A percentile compares a stretch with the other conserved stretches of the same genome.
Evolutionary conservation across 352 stramenopile genomes (phyloP).

Genomic region (Phytophthora crassamura): DNA sequence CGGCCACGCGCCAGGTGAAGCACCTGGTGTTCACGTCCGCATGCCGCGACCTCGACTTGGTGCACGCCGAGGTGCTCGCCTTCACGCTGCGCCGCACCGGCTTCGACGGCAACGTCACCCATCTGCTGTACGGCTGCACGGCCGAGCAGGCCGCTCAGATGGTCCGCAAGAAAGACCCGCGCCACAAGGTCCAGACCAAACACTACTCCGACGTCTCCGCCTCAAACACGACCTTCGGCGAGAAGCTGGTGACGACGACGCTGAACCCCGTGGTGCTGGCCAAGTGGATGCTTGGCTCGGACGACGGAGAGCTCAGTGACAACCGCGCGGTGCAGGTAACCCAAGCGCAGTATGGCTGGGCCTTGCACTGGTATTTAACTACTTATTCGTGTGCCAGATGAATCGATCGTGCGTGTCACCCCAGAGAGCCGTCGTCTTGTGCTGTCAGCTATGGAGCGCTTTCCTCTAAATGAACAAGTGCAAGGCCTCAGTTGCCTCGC

Average conservation of each 20-base stretch:
- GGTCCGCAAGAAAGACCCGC: constrained; percentile 57
- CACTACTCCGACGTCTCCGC: constrained; percentile 49
- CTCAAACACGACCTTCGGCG: constrained; percentile 52
- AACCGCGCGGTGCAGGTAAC: constrained; percentile 14
- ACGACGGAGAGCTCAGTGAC: constrained; percentile 28
- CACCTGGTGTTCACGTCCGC: constrained; percentile 83
- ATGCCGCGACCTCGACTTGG: constrained; percentile 64
- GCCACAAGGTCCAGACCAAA: constrained; percentile 49
- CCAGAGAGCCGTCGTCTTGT: constrained; percentile 61
- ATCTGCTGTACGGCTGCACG: constrained; percentile 82
- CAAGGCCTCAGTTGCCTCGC: constrained; percentile 61
- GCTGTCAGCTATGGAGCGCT: constrained; percentile 63
- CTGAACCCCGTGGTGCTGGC: constrained; percentile 61
- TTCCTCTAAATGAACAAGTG: constrained; percentile 63
- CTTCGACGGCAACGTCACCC: constrained; percentile 65
- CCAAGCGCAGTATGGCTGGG: neutral
- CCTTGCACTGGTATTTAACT: constrained; percentile 1
- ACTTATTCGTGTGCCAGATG: constrained; percentile 26
- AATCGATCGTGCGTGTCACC: constrained; percentile 55
- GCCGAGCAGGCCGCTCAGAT: constrained; percentile 41
- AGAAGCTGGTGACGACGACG: constrained; percentile 68
- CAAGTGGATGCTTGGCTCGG: constrained; percentile 56
- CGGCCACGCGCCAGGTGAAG: constrained; percentile 59
- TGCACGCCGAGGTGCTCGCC: constrained; percentile 75
- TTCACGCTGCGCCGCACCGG: constrained; percentile 67